phyloP scores from a whole-genome alignment of 805 yeast species.

The Saccharomycopsis fibuligera region DNA sequence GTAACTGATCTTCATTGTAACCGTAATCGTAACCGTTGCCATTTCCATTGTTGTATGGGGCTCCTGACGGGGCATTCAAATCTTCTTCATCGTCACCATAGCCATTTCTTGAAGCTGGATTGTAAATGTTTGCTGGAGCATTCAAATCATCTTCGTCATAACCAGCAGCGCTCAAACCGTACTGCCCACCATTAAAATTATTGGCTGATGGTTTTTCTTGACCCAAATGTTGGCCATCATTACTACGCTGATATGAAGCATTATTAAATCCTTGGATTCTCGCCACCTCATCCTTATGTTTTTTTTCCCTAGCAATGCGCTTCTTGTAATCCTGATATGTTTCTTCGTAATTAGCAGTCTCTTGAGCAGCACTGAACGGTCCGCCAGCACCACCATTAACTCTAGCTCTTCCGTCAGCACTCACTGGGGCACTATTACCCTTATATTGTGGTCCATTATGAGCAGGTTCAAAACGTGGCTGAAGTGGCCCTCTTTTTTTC shows the following conservation, averaged over 20 bases:
- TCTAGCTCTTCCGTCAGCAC: not conserved
- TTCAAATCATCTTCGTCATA: too few species aligned
- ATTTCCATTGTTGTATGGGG: too few species aligned
- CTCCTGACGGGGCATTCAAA: constrained; percentile 23
- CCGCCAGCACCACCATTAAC: too few species aligned
- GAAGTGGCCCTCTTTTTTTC: not conserved
- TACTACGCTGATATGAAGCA: not conserved
- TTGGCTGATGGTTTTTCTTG: too few species aligned
- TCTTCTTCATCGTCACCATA: constrained; percentile 31
- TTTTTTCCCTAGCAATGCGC: constrained; percentile 8
- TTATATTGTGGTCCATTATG: not conserved
- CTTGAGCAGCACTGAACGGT: not conserved
- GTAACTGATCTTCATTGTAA: constrained; percentile 8
- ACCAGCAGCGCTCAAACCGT: too few species aligned
- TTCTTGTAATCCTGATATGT: constrained; percentile 19
- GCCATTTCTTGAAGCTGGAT: too few species aligned
- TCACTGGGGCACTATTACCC: not conserved
- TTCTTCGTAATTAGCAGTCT: constrained; percentile 13
- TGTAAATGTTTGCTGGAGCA: too few species aligned
- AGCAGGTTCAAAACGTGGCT: not conserved
- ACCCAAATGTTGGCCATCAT: not conserved
- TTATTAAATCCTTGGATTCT: not conserved
- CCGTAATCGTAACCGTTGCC: not conserved
- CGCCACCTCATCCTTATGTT: not conserved
- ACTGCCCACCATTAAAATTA: not conserved